A percentile compares a stretch with the other conserved stretches of the same genome.
These are phyloP conservation scores for Luvunga scandens DNA, from an alignment of 345 rosid genomes.

Conservation along the genomic window DNA sequence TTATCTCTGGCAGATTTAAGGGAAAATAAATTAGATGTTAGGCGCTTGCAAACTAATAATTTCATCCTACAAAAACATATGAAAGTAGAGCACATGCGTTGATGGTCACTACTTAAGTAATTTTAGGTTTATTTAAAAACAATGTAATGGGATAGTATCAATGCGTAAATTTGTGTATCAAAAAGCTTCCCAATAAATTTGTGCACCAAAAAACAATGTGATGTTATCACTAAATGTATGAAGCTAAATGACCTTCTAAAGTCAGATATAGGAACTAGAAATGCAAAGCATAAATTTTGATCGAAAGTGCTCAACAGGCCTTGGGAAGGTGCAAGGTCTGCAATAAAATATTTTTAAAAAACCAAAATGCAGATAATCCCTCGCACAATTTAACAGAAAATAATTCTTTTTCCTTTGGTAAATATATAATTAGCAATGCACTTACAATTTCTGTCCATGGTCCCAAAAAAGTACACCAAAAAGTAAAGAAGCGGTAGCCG, in stretches of 20 bases:
- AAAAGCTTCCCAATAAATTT: no score
- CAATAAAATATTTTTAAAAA: no score
- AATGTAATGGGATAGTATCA: neutral
- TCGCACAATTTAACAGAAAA: no score
- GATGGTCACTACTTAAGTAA: no score
- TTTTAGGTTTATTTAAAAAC: neutral
- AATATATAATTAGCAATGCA: neutral
- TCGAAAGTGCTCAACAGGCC: neutral
- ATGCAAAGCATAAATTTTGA: neutral
- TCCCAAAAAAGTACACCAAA: conserved; percentile 70
- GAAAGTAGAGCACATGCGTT: no score
- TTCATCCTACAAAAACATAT: no score
- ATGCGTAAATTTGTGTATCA: no score
- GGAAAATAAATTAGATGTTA: neutral
- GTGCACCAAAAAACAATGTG: neutral
- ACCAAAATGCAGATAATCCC: no score
- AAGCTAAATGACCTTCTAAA: neutral
- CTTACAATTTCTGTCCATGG: conserved; percentile 67
- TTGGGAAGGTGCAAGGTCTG: no score
- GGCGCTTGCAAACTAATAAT: no score
- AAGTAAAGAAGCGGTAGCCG: conserved; percentile 38
- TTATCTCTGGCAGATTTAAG: conserved; percentile 36
- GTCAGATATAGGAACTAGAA: neutral
- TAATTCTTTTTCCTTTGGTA: no score
- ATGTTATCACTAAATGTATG: neutral